Conservation (phyloP, 352 stramenopile genomes). For the Pythium phragmitis region DNA sequence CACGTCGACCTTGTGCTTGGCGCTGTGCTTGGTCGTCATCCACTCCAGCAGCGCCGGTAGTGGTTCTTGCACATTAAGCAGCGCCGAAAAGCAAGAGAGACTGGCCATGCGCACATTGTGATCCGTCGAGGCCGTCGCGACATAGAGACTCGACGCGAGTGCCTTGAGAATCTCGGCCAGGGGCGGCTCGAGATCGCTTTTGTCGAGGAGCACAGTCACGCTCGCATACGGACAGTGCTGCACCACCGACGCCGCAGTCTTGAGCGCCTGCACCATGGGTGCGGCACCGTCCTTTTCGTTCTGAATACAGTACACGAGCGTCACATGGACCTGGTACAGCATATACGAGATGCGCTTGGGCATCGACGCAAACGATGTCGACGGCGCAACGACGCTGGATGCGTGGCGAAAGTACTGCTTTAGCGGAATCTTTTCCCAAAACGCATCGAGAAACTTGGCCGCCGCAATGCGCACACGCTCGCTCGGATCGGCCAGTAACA, state of each 20-base stretch:
- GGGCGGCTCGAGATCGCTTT: constrained; percentile 50
- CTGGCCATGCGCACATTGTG: constrained; percentile 78
- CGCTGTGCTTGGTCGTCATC: constrained; percentile 59
- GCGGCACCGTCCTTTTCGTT: constrained; percentile 58
- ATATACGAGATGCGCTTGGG: constrained; percentile 81
- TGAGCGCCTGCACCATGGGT: constrained; percentile 66
- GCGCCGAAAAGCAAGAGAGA: constrained; percentile 72
- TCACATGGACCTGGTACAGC: constrained; percentile 82
- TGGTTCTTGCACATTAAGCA: constrained; percentile 72
- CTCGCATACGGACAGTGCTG: constrained; percentile 79
- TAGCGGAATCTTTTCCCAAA: constrained; percentile 81
- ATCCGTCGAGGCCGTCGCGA: constrained; percentile 59
- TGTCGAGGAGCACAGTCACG: constrained; percentile 47
- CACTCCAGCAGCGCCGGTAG: constrained; percentile 65
- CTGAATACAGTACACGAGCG: constrained; percentile 80
- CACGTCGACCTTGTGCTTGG: constrained; percentile 45
- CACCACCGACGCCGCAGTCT: constrained; percentile 71
- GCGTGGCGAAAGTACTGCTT: constrained; percentile 78
- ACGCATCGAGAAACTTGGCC: constrained; percentile 78
- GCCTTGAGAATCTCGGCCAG: constrained; percentile 67
- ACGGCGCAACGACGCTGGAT: constrained; percentile 43
- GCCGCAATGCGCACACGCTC: constrained; percentile 70
- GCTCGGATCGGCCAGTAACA: constrained; percentile 75
- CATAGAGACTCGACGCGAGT: constrained; percentile 70
- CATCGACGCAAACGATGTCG: constrained; percentile 83